phyloP scores from a whole-genome alignment of 805 yeast species.

The Millerago galiae region DNA sequence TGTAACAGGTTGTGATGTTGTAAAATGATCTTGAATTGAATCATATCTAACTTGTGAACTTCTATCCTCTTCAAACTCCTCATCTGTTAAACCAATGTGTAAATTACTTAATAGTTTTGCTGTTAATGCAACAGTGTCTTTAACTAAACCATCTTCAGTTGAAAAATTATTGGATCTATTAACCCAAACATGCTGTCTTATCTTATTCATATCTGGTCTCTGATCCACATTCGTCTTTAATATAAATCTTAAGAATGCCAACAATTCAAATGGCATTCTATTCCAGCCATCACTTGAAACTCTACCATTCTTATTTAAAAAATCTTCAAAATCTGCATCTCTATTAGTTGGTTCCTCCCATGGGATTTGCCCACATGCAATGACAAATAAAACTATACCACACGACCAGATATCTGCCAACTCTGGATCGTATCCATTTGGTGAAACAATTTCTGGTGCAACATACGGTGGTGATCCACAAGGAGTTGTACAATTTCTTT shows the following conservation, averaged over 20 bases:
- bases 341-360: conserved; percentile 59
- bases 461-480: conserved; percentile 75
- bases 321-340: conserved; percentile 42
- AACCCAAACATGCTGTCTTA: conserved; percentile 53
- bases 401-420: conserved; percentile 63
- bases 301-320: conserved; percentile 39
- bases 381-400: conserved; percentile 56
- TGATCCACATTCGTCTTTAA: conserved; percentile 41
- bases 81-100: conserved; percentile 47
- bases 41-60: conserved; percentile 18
- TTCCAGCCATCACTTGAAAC: conserved; percentile 48
- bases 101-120: conserved; percentile 44
- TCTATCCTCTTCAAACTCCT: conserved; percentile 27
- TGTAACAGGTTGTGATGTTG: conserved; percentile 42
- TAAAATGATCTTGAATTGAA: conserved; percentile 17
- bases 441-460: conserved; percentile 61
- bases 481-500: conserved; percentile 41
- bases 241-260: conserved; percentile 47
- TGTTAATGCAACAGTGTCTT: conserved; percentile 45
- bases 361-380: conserved; percentile 60
- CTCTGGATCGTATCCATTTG: conserved; percentile 49
- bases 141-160: conserved; percentile 43
- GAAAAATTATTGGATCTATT: conserved; percentile 36
- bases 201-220: conserved; percentile 35
- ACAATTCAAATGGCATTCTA: conserved; percentile 38